phyloP scores from a whole-genome alignment of 2,329 filamentous ascomycete species.

The Diaporthe helianthi region DNA sequence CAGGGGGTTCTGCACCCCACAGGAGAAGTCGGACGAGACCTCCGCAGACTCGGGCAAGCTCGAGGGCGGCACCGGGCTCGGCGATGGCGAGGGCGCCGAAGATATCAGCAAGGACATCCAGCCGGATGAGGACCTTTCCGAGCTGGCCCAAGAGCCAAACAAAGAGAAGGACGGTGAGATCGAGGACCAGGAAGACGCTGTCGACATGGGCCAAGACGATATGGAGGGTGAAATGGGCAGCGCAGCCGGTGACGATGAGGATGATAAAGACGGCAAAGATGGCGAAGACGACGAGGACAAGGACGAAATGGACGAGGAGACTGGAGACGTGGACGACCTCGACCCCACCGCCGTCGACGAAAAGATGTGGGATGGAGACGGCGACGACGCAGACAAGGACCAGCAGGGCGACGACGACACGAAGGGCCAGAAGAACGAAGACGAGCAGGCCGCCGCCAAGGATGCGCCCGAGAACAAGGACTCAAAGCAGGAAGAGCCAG shows the following conservation, averaged over 20 bases:
- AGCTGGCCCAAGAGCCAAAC: constrained; percentile 86
- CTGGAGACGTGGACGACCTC: constrained; percentile 88
- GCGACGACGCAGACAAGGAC: constrained; percentile 82
- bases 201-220: constrained; percentile 93
- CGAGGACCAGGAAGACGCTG: constrained; percentile 81
- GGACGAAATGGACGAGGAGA: constrained; percentile 86
- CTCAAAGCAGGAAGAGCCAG: constrained; percentile 51
- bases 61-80: constrained; percentile 90
- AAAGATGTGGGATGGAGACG: constrained; percentile 96
- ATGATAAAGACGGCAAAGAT: constrained; percentile 66
- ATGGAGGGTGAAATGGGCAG: constrained; percentile 83
- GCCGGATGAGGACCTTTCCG: constrained; percentile 90
- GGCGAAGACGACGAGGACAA: constrained; percentile 70
- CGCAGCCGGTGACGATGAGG: constrained; percentile 67
- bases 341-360: constrained; percentile 93
- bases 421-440: constrained; percentile 71
- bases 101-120: constrained; percentile 98
- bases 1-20: constrained; percentile 90
- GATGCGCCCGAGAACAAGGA: constrained; percentile 59
- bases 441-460: constrained; percentile 66
- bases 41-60: constrained; percentile 77
- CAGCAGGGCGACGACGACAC: constrained; percentile 76
- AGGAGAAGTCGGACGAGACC: constrained; percentile 77
- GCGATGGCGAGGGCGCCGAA: constrained; percentile 92
- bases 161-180: constrained; percentile 70